Evolutionary conservation across 2,329 filamentous ascomycete genomes (phyloP), one percentile per base, ranked within the genome.

Genomic region (Diaporthe sp.): DNA sequence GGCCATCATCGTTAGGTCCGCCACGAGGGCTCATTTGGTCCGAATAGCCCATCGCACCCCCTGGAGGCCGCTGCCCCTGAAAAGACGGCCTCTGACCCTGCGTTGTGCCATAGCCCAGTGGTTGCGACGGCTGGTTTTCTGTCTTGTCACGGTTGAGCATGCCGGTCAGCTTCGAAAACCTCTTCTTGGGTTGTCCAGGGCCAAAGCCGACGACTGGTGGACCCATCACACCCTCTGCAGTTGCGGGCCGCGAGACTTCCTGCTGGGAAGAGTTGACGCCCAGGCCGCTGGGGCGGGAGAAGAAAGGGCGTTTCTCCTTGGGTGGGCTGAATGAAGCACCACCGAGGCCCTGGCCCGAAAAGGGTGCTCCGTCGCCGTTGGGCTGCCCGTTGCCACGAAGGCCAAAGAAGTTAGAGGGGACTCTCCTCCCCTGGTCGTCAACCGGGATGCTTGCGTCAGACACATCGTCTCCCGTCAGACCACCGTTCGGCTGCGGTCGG

Each of bases 81-180:
- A 79, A 53, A 12, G 80, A 79, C 2, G 80, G 77, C n/a, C 78
- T 61, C 42, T 80, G 78, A 25, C 63, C 58, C 39, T 74, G 75
- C 28, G 67, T 57, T n/a, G 70, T 42, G 63, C 22, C 63, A 67
- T 71, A 61, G 13, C 73, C 73, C 6, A 65, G 58, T 2, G 76
- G 73, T 22, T 77, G 76, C 15, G 73, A 58, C 13, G 65, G 37
- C 63, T 71, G 76, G 34, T 15, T 39, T 28, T 77, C 76, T 15
- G 76, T 37, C 71, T 73, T 75, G 42, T 79, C 78, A 22, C 82
- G 80, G 15, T 78, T 78, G 67, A 85, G 81, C 55, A 84, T 82
- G 58, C 79, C 79, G 34, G 81, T 81, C 37, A 84, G 73, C 25
- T 82, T 85, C 0, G 88, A 88, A 75, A 90, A 87, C 15, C 88